These are phyloP conservation scores for Boletus reticulatus DNA, from an alignment of 768 basidiomycete genomes.

Conservation along the genomic window DNA sequence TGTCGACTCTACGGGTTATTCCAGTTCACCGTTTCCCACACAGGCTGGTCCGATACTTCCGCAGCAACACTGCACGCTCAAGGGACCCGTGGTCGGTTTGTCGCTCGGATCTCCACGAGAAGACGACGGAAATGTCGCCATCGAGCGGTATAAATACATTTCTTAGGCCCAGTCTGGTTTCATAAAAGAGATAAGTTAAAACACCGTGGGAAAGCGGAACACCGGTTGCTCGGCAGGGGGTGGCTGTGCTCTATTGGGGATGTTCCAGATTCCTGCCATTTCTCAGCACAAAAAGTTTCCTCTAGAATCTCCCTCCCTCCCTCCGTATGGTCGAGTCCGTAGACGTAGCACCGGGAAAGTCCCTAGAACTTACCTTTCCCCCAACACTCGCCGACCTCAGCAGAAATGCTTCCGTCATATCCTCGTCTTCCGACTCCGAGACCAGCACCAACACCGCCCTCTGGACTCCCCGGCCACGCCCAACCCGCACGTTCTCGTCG, in stretches of 20 bases:
- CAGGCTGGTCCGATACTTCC: too few species aligned
- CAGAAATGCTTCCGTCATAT: slow-evolving; percentile 76
- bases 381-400: slow-evolving; percentile 62
- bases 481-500: slow-evolving; percentile 61
- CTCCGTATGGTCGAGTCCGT: slow-evolving; percentile 8
- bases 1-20: neutral
- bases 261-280: slow-evolving; percentile 16
- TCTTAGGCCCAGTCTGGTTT: too few species aligned
- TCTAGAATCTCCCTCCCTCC: too few species aligned
- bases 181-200: too few species aligned
- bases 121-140: too few species aligned
- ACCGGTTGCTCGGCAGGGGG: slow-evolving; percentile 17
- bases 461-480: slow-evolving; percentile 48
- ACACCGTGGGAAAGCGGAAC: neutral
- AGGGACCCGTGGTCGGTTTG: too few species aligned
- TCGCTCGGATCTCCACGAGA: too few species aligned
- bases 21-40: neutral
- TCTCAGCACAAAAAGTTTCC: slow-evolving; percentile 12
- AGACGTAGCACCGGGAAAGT: neutral
- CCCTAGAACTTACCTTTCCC: slow-evolving; percentile 18
- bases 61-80: too few species aligned
- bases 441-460: slow-evolving; percentile 38
- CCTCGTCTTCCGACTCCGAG: slow-evolving; percentile 59
- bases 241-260: slow-evolving; percentile 19
- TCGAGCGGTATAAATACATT: too few species aligned